Evolutionary conservation across 2,329 filamentous ascomycete genomes (phyloP), one percentile per base, ranked within the genome.

Genomic region (Xenosphaeropsis pyriputrescens): DNA sequence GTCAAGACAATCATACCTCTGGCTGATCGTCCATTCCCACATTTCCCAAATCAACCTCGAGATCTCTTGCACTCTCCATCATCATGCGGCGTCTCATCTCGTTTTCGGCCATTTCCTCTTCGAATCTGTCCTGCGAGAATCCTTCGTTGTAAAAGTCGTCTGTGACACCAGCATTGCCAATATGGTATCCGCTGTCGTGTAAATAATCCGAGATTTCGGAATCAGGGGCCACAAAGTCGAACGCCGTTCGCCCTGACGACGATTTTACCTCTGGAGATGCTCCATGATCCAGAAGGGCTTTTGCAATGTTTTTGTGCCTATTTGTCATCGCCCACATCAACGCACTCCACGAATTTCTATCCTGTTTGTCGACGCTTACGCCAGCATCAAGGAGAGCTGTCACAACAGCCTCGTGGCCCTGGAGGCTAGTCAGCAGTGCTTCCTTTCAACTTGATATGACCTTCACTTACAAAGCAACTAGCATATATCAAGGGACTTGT

Each of bases 241-340:
- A 86, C 2, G 91, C 91, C 7, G 88, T 96, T 45, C 91, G 77
- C 26, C 91, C 91, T 9, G 85, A 88, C 0, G 85, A 91, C 1
- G 91, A 96, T 57, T 93, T 94, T 48, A 93, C 82, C 51, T 96
- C 89, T 3, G 88, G 81, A n/a, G 88, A 94, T 15, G 91, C 91
- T 13, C 88, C 88, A 51, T 91, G 84, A 56, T 98, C 89, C 26
- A 98, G 71, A 13, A 98, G 65, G 9, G 86, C 68, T 59, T 96
- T 96, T 29, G 89, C 88, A 47, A 98, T 98, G 35, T 78, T 79
- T 61, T 96, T 96, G 61, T 98, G 91, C 40, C 88, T 69, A 58
- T 98, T 98, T 39, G 91, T 98, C 85, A 96, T 96, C 36, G 91
- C 89, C 91, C 91, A 98, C 88, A 98, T 98, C 43, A 98, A 68